A percentile compares a stretch with the other conserved stretches of the same genome.
Evolutionary conservation across 371 early-diverging fungal species (phyloP).

Genomic region (Saksenaea vasiformis): DNA sequence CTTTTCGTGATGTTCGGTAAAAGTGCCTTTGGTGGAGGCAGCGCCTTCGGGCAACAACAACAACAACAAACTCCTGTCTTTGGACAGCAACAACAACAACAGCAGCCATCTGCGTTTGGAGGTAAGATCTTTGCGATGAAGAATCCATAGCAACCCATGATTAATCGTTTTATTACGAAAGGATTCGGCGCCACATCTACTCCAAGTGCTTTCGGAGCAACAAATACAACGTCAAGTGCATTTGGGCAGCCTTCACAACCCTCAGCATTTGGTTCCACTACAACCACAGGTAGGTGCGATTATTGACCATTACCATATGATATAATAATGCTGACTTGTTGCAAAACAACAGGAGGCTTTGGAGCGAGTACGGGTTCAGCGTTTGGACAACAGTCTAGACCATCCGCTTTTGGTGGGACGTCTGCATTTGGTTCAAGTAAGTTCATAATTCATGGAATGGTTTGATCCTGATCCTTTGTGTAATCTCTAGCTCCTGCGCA

Average conservation of each 20-base stretch:
- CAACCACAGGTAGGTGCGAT: constrained; percentile 30
- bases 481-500: constrained; percentile 10
- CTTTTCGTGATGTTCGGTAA: constrained; percentile 42
- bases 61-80: constrained; percentile 52
- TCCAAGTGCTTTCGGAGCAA: constrained; percentile 44
- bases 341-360: constrained; percentile 29
- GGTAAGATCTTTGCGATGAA: constrained; percentile 28
- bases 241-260: constrained; percentile 55
- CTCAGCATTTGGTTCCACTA: constrained; percentile 39
- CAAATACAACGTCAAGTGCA: constrained; percentile 33
- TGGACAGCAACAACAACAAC: constrained; percentile 42
- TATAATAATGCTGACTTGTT: background rate
- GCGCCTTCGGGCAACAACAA: constrained; percentile 63
- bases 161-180: constrained; percentile 14
- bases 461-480: constrained; percentile 2
- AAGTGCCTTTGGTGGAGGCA: constrained; percentile 39
- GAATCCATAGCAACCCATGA: background rate
- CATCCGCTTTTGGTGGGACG: constrained; percentile 45
- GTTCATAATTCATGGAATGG: background rate
- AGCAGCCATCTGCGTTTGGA: constrained; percentile 51
- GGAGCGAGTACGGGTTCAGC: constrained; percentile 43
- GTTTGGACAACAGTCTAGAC: constrained; percentile 49
- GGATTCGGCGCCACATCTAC: constrained; percentile 53
- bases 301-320: background rate
- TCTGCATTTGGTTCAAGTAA: constrained; percentile 47